Evolutionary conservation across 1,139 yeast species (phyloP).

Genomic region (Saccharomycopsis hybrid): DNA sequence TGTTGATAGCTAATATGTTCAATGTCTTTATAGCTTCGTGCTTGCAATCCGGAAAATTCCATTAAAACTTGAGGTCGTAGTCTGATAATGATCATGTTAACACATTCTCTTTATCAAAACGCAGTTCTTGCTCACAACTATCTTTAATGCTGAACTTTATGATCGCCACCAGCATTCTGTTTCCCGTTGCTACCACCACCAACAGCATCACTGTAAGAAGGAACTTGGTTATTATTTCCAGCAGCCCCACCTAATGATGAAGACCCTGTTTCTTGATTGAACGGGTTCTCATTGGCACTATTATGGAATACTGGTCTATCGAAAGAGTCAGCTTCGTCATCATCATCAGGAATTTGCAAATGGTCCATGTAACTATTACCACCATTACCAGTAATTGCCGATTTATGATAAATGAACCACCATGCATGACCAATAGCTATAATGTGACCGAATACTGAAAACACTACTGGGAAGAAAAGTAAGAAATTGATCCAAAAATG

Average conservation of each 20-base stretch:
- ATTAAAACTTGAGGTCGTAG: neutral
- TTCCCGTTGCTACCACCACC: conserved; percentile 6
- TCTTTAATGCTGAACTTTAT: conserved; percentile 8
- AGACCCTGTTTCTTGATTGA: neutral
- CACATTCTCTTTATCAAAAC: neutral
- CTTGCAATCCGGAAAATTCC: too few relatives aligned
- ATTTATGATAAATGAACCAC: conserved; percentile 19
- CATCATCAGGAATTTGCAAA: conserved; percentile 15
- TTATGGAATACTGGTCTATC: conserved; percentile 1
- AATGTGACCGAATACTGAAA: conserved; percentile 17
- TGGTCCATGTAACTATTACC: conserved; percentile 11
- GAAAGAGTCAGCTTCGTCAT: conserved; percentile 5
- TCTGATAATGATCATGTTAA: neutral
- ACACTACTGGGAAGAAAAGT: conserved; percentile 17
- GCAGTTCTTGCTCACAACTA: too few relatives aligned
- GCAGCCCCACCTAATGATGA: neutral
- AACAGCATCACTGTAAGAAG: conserved; percentile 16
- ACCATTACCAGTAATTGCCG: conserved; percentile 14
- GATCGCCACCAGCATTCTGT: conserved; percentile 5
- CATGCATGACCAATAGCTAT: conserved; percentile 21
- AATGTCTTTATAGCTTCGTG: too few relatives aligned
- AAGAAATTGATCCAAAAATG: conserved; percentile 20
- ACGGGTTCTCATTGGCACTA: conserved; percentile 6
- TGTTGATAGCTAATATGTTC: too few relatives aligned
- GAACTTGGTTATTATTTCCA: neutral